A percentile compares a stretch with the other conserved stretches of the same genome.
Evolutionary conservation across 2,329 filamentous ascomycete species (phyloP).

Genomic region (Ilyonectria sp.): DNA sequence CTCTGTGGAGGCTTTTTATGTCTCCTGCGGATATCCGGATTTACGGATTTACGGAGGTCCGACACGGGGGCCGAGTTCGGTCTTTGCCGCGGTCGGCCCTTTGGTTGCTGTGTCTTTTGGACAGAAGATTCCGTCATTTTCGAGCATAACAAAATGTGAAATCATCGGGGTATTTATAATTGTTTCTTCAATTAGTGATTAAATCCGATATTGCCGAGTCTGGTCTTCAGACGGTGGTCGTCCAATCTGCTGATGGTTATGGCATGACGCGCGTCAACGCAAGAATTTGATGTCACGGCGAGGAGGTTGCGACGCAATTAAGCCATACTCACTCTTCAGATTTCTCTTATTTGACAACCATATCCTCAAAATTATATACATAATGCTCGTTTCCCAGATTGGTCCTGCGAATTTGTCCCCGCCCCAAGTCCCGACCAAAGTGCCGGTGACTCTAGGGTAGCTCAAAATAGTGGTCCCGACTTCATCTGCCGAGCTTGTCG

Average conservation of each 20-base stretch:
- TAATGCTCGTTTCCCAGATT: not conserved
- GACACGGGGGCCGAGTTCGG: constrained; percentile 24
- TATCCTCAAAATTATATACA: not conserved
- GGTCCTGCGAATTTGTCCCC: not conserved
- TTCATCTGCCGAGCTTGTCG: not conserved
- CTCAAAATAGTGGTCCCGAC: not conserved
- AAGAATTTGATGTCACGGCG: not conserved
- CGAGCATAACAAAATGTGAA: not conserved
- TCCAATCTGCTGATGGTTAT: not conserved
- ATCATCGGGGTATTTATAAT: not conserved
- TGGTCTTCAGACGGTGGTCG: no score
- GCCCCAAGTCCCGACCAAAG: not conserved
- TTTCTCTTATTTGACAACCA: not conserved
- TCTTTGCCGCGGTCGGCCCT: constrained; percentile 15
- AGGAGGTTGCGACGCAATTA: not conserved
- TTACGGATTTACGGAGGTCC: constrained; percentile 33
- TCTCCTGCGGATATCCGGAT: constrained; percentile 10
- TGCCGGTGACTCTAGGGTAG: not conserved
- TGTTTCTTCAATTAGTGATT: not conserved
- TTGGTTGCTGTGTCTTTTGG: not conserved
- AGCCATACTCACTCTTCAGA: not conserved
- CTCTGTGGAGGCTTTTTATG: constrained; percentile 24
- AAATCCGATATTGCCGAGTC: not conserved
- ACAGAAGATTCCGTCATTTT: not conserved
- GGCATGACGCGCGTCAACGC: not conserved